These are phyloP conservation scores for Coniochaeta sp. DNA, from an alignment of 2,329 filamentous ascomycete species.

Conservation along the genomic window DNA sequence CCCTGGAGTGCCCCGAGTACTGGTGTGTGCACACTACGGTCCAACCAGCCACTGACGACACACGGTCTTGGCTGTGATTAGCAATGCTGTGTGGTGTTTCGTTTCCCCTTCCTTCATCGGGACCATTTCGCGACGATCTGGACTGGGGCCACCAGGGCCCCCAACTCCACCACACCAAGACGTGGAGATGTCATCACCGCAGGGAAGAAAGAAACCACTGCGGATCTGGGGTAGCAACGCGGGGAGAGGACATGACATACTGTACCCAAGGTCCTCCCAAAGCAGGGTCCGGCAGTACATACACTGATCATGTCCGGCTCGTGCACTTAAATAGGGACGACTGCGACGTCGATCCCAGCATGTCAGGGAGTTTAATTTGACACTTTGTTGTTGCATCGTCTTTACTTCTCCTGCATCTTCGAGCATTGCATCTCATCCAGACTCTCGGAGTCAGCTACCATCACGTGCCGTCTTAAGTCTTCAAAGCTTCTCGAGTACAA, in stretches of 20 bases:
- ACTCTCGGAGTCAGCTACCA: too few species aligned
- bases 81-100: background rate
- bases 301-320: too few species aligned
- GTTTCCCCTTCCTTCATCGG: background rate
- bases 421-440: too few species aligned
- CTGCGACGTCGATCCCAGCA: too few species aligned
- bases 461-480: background rate
- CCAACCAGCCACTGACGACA: background rate
- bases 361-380: too few species aligned
- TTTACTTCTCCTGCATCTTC: too few species aligned
- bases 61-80: background rate
- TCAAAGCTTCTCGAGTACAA: background rate
- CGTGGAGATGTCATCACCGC: background rate
- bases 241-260: background rate
- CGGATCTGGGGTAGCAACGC: background rate
- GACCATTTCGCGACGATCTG: background rate
- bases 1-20: too few species aligned
- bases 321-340: too few species aligned
- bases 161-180: background rate
- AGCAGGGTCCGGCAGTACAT: too few species aligned
- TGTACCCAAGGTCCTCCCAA: too few species aligned
- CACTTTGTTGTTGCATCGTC: too few species aligned
- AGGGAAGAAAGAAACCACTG: too few species aligned
- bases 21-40: background rate
- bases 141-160: background rate